Base-by-base conservation (phyloP, 2,329 filamentous ascomycete genomes). In the Magnaporthiopsis rhizophila region DNA sequence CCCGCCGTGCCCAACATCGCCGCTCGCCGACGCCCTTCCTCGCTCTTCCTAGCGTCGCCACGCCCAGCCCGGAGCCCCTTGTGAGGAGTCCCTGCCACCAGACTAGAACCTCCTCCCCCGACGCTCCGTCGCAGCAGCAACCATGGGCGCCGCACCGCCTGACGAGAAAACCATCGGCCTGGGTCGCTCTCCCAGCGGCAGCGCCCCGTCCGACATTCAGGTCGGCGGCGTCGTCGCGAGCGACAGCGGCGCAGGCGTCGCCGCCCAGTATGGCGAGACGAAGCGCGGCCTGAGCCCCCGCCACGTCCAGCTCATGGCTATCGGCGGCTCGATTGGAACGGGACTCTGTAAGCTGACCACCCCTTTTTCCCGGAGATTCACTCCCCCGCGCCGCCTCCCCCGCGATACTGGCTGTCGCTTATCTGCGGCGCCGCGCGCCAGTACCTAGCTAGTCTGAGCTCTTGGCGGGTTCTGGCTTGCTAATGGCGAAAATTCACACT, bases 251-350 rank as follows among this genome's bases (percentile, higher is more conserved):
- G 34, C 5, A 18, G 38, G 15, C 28, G 34, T 64, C 38, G 45
- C 38, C 36, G 34, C 36, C 26, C 28, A 61, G 58, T 64, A 64
- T 26, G 63, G 59, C 24, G 65, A 71, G 64, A 71, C 69, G 36
- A 65, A 71, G 56, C 68, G 70, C 24, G 69, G 69, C 32, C 65
- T 72, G 21, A 69, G 67, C 24, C 73, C 77, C 32, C 77, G 78
- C 21, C 78, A 80, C 66, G 79, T 81, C 28, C 79, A 81, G 68
- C 77, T 81, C 65, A 81, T 81, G 78, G 79, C 79, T 56, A 79
- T 81, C 21, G 79, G 78, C 57, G 79, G 79, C 61, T 77, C 77
- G 50, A 81, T 80, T 64, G 78, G 78, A 26, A 79, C 75, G 24
- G 78, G 78, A 64, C 76, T 80, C 53, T 80, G 77, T 72, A 67